These are phyloP conservation scores for Chalciporus sphaerocephalus DNA, from an alignment of 768 basidiomycete species.

Conservation along the genomic window DNA sequence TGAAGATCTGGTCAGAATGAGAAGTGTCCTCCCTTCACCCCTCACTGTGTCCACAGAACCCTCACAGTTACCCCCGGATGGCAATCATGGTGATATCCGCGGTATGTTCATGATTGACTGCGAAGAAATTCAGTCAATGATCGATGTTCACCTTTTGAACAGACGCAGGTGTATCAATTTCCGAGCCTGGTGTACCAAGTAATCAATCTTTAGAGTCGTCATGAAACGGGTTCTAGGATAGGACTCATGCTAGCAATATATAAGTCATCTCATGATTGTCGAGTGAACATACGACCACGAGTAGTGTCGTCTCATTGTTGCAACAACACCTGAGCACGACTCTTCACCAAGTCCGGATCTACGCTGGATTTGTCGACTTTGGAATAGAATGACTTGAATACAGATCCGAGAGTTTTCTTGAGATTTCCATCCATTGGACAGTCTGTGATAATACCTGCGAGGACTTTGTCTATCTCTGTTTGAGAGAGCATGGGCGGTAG, in stretches of 20 bases:
- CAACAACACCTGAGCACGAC: constrained; percentile 43
- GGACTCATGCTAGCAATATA: background rate
- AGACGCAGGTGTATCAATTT: background rate
- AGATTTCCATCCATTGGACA: constrained; percentile 17
- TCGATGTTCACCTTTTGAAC: background rate
- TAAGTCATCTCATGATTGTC: background rate
- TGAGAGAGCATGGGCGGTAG: constrained; percentile 59
- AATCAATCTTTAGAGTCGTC: background rate
- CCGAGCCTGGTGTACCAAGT: constrained; percentile 2
- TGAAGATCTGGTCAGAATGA: constrained; percentile 71
- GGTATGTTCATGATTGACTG: constrained; percentile 10
- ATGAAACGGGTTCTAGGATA: constrained; percentile 1
- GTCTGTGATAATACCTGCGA: constrained; percentile 39
- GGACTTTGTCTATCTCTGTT: constrained; percentile 49
- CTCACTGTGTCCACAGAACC: constrained; percentile 13
- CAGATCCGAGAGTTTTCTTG: constrained; percentile 36
- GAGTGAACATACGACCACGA: background rate
- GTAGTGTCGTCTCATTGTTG: constrained; percentile 5
- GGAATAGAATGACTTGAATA: constrained; percentile 63
- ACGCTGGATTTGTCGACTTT: constrained; percentile 57
- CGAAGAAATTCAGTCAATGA: background rate
- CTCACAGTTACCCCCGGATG: constrained; percentile 7
- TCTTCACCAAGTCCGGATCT: constrained; percentile 53
- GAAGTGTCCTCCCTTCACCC: constrained; percentile 60
- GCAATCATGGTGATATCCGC: constrained; percentile 8